Conservation (phyloP, 1,284 basidiomycete species). For the Xerocomus nothofagi region DNA sequence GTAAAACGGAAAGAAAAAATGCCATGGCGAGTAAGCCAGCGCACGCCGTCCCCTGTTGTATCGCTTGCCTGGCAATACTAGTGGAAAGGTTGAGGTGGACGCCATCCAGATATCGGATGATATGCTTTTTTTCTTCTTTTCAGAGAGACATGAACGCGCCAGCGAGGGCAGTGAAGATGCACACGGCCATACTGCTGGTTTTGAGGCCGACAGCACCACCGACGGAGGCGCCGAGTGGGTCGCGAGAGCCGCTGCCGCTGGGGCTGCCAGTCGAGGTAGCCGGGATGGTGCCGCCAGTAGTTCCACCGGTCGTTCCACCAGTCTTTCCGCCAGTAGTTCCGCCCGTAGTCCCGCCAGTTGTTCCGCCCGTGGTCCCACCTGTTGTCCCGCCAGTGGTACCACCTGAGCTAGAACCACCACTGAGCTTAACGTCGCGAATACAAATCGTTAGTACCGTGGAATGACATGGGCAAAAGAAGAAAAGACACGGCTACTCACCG, state of each 20-base stretch:
- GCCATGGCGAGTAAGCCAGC: background rate
- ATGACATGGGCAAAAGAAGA: background rate
- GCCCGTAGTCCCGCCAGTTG: background rate
- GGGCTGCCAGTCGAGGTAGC: background rate
- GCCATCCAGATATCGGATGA: background rate
- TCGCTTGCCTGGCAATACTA: too few relatives aligned
- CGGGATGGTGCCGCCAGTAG: background rate
- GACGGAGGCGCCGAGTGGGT: background rate
- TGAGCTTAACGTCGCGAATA: conserved; percentile 13
- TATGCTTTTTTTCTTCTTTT: background rate
- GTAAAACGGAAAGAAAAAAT: too few relatives aligned
- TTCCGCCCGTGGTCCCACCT: background rate
- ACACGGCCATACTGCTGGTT: background rate
- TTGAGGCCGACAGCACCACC: conserved; percentile 10
- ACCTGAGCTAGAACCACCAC: conserved; percentile 8
- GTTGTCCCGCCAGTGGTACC: background rate
- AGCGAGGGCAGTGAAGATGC: conserved; percentile 4
- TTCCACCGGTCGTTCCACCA: background rate
- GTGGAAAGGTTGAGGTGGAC: too few relatives aligned
- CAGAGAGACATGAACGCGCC: conserved; percentile 13
- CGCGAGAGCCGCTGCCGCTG: background rate
- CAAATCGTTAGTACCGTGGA: background rate
- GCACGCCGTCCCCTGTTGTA: background rate
- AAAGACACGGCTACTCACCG: conserved; percentile 14
- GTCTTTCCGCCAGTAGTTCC: background rate